These are phyloP conservation scores for Blastocystis sp. DNA, from an alignment of 352 stramenopile species.

Conservation along the genomic window DNA sequence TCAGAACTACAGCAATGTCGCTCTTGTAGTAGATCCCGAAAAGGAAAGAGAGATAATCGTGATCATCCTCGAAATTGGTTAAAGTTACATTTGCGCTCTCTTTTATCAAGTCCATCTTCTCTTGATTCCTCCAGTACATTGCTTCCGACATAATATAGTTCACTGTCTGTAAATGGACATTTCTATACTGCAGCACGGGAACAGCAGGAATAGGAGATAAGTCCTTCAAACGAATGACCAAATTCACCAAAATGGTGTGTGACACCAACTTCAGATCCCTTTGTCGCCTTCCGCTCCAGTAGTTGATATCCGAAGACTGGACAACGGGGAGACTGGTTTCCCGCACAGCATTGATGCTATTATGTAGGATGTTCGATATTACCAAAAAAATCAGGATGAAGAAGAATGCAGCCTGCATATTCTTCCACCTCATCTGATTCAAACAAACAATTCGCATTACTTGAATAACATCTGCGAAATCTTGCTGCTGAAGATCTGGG, in stretches of 20 bases:
- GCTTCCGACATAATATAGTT: not conserved
- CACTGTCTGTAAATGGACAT: not conserved
- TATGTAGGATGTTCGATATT: too few species aligned
- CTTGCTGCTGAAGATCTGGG: conserved; percentile 36
- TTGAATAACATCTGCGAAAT: conserved; percentile 42
- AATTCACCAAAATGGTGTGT: not conserved
- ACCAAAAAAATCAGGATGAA: too few species aligned
- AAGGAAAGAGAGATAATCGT: conserved; percentile 46
- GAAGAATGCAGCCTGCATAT: too few species aligned
- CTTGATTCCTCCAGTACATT: not conserved
- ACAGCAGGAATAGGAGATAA: not conserved
- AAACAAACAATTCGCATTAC: not conserved
- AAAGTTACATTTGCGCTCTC: not conserved
- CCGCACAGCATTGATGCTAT: too few species aligned
- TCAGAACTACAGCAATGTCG: not conserved
- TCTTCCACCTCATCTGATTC: not conserved
- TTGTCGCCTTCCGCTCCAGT: too few species aligned
- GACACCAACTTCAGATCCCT: not conserved
- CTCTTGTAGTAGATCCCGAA: conserved; percentile 28
- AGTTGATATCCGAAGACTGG: too few species aligned
- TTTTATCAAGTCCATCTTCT: not conserved
- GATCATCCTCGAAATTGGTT: conserved; percentile 3
- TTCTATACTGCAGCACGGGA: not conserved
- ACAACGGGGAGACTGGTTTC: too few species aligned
- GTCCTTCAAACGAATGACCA: not conserved